Conservation (phyloP, 202 grass and related monocot genomes). For the Musa balbisiana region DNA sequence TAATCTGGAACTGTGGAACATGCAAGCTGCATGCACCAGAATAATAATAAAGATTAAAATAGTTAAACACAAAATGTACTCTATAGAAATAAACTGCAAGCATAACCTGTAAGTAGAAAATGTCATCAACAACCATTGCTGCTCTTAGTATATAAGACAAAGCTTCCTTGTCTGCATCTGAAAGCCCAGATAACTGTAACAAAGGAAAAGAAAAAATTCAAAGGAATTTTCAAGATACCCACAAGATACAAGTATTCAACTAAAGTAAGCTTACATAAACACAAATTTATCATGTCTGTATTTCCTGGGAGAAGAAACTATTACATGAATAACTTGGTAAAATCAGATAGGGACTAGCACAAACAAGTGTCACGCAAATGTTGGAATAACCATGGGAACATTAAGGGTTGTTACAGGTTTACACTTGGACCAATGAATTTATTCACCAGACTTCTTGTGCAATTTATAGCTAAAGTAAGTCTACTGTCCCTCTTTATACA, state of each 20-base stretch:
- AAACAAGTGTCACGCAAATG: too few species aligned
- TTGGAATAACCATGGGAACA: too few species aligned
- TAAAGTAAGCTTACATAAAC: background rate
- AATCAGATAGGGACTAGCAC: background rate
- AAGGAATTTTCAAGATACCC: background rate
- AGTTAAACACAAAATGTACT: background rate
- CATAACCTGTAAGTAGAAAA: slow-evolving; percentile 75
- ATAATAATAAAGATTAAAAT: background rate
- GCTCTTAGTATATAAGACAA: slow-evolving; percentile 68
- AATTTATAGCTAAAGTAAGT: background rate
- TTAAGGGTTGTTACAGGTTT: background rate
- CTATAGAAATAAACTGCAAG: background rate
- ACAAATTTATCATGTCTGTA: background rate
- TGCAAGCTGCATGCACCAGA: background rate
- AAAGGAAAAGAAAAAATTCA: slow-evolving; percentile 23
- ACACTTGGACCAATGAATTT: background rate
- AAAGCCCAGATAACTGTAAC: slow-evolving; percentile 62
- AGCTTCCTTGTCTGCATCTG: slow-evolving; percentile 77
- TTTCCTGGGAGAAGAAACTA: background rate
- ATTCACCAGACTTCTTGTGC: background rate
- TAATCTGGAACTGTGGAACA: slow-evolving; percentile 28
- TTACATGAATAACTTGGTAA: background rate
- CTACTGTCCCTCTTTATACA: background rate
- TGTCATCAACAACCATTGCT: slow-evolving; percentile 79
- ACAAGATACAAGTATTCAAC: background rate